phyloP scores from a whole-genome alignment of 2,329 filamentous ascomycete species.

The Pseudogymnoascus sp. region DNA sequence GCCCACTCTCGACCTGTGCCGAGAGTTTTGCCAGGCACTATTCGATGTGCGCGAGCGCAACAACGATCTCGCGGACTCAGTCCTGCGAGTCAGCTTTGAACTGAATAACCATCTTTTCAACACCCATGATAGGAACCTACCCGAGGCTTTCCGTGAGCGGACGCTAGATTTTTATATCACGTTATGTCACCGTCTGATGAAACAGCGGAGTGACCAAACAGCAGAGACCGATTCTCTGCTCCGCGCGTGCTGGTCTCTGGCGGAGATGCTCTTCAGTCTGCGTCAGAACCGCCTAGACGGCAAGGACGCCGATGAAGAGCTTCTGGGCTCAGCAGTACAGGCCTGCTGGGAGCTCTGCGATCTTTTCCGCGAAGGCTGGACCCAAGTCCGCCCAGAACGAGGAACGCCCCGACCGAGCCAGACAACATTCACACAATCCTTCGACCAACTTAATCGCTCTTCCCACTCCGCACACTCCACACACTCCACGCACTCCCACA shows the following conservation, averaged over 20 bases:
- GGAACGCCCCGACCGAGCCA: conserved; percentile 79
- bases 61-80: conserved; percentile 75
- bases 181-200: conserved; percentile 92
- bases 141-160: conserved; percentile 78
- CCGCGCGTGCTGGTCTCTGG: conserved; percentile 79
- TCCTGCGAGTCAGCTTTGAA: conserved; percentile 87
- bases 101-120: conserved; percentile 94
- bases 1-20: conserved; percentile 75
- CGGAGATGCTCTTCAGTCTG: conserved; percentile 88
- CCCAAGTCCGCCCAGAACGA: conserved; percentile 75
- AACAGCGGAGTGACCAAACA: conserved; percentile 70
- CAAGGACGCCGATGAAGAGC: conserved; percentile 68
- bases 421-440: conserved; percentile 59
- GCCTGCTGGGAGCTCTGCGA: conserved; percentile 94
- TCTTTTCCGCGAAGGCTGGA: conserved; percentile 88
- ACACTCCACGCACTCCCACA: conserved; percentile 34
- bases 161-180: conserved; percentile 94
- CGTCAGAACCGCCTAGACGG: conserved; percentile 73
- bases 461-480: conserved; percentile 44
- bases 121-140: conserved; percentile 76
- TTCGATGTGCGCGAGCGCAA: conserved; percentile 77
- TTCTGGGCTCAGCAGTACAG: conserved; percentile 80
- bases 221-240: conserved; percentile 80
- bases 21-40: conserved; percentile 84
- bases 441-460: conserved; percentile 40